Evolutionary conservation across 1,284 basidiomycete genomes (phyloP).

Genomic region (Sparassis latifolia): DNA sequence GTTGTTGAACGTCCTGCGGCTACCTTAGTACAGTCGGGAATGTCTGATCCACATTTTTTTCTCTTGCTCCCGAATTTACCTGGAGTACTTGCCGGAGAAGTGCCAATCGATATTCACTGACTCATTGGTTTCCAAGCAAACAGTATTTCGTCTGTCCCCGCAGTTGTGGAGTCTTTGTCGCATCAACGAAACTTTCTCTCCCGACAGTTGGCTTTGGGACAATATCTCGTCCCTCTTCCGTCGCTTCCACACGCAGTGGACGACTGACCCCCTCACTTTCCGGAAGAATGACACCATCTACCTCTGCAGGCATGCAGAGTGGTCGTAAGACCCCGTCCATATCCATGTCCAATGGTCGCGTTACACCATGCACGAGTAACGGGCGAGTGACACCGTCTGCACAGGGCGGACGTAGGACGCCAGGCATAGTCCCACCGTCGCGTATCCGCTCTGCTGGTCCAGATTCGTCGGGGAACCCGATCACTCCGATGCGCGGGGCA

Average conservation of each 20-base stretch:
- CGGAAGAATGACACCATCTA: constrained; percentile 24
- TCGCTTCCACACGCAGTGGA: constrained; percentile 66
- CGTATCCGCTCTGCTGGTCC: constrained; percentile 14
- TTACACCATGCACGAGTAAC: constrained; percentile 37
- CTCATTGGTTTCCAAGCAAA: constrained; percentile 36
- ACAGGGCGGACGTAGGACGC: constrained; percentile 22
- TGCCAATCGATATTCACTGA: neutral
- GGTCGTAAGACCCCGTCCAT: constrained; percentile 24
- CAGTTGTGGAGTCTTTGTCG: constrained; percentile 88
- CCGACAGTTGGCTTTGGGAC: constrained; percentile 58
- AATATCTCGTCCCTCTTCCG: constrained; percentile 67
- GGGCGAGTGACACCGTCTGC: constrained; percentile 35
- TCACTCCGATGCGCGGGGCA: constrained; percentile 19
- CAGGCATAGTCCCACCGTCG: constrained; percentile 19
- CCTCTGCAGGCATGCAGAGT: constrained; percentile 13
- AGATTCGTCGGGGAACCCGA: constrained; percentile 7
- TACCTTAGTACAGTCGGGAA: too few relatives aligned
- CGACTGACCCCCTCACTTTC: constrained; percentile 43
- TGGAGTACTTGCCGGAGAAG: too few relatives aligned
- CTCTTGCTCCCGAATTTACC: too few relatives aligned
- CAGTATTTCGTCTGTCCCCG: constrained; percentile 86
- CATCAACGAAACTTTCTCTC: constrained; percentile 71
- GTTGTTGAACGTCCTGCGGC: too few relatives aligned
- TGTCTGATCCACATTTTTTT: too few relatives aligned
- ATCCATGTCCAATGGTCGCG: constrained; percentile 41